Percentiles rank a stretch among this genome's conserved stretches.
Evolutionary conservation across 2,329 filamentous ascomycete genomes (phyloP).

Genomic region (Pyrenochaeta sp.): DNA sequence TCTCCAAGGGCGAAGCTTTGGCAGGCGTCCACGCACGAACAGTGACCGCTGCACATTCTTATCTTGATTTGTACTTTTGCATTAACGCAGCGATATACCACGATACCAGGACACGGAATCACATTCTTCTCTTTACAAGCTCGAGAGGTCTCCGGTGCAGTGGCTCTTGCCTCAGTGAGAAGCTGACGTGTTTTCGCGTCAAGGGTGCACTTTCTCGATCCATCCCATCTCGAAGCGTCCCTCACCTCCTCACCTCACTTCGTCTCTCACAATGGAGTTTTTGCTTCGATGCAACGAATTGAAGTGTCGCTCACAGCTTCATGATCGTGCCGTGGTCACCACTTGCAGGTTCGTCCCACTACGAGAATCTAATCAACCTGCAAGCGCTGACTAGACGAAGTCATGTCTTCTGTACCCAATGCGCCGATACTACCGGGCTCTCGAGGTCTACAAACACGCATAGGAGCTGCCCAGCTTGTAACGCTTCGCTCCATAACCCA

Average conservation of each 20-base stretch:
- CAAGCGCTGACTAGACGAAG: slow-evolving; percentile 55
- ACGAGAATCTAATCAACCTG: slow-evolving; percentile 6
- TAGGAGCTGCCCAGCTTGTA: slow-evolving; percentile 78
- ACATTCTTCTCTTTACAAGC: slow-evolving; percentile 3
- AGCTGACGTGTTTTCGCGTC: slow-evolving; percentile 17
- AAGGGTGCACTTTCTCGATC: slow-evolving; percentile 8
- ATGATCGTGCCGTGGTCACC: slow-evolving; percentile 79
- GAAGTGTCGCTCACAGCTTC: slow-evolving; percentile 75
- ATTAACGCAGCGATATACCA: slow-evolving; percentile 34
- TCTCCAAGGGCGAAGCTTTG: not conserved
- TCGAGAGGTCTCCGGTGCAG: not conserved
- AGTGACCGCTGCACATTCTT: not conserved
- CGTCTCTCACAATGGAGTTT: slow-evolving; percentile 69
- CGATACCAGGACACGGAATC: slow-evolving; percentile 17
- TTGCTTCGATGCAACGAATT: slow-evolving; percentile 80
- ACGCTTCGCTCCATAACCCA: slow-evolving; percentile 70
- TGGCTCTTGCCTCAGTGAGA: slow-evolving; percentile 23
- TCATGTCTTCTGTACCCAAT: slow-evolving; percentile 85
- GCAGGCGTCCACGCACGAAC: not conserved
- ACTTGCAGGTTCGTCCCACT: slow-evolving; percentile 76
- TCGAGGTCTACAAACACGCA: slow-evolving; percentile 62
- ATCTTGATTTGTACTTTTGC: slow-evolving; percentile 11
- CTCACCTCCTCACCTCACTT: slow-evolving; percentile 8
- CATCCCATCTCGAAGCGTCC: not conserved
- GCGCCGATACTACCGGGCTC: slow-evolving; percentile 72